Evolutionary conservation across 768 basidiomycete species (phyloP), one percentile per base, ranked within the genome.

Genomic region (Xerocomus brunneocitrinus): DNA sequence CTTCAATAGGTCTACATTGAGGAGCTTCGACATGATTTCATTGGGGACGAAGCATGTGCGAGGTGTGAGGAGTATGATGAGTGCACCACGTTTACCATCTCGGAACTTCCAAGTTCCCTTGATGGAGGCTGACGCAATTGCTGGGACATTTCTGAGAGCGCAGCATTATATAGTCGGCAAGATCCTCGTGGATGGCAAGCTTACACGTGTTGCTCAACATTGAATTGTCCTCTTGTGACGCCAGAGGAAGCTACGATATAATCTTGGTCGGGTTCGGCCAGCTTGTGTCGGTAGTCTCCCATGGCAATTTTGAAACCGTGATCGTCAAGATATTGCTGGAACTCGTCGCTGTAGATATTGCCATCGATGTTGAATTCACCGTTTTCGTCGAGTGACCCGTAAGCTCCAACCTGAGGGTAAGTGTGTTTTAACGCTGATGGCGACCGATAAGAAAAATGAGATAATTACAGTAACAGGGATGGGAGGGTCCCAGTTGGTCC

Each of bases 401-500:
- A 71, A 53, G 61, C 63, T 19, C 67, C 70, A 3, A 67, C 67
- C 69, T 68, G 13, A 9, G 16, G 22, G 13, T n/a, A 36, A 2
- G 45, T 5, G 3, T 38, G 13, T 14, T 19, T 51, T 31, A 27
- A 27, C 40, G 10, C 24, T 32, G 48, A 38, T 31, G 38, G 8
- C 3, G 28, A 28, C 6, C 32, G 53, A 47, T 45, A 41, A 34
- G 22, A 39, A 8, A 3, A 22, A 47, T 10, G 25, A 30, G 42
- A 30, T 19, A 58, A 55, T 54, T 58, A 61, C 57, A 12, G n/a
- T 6, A n/a, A 70, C 55, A 35, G 58, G 61, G 45, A 60, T 63
- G 34, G 70, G 65, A 14, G 70, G 63, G 50, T 70, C 67, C 66
- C 66, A 71, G 45, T 60, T 69, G 9, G 67, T 57, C 62, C 65